Evolutionary conservation across 352 stramenopile species (phyloP).

Genomic region (Globisporangium orthogonon): DNA sequence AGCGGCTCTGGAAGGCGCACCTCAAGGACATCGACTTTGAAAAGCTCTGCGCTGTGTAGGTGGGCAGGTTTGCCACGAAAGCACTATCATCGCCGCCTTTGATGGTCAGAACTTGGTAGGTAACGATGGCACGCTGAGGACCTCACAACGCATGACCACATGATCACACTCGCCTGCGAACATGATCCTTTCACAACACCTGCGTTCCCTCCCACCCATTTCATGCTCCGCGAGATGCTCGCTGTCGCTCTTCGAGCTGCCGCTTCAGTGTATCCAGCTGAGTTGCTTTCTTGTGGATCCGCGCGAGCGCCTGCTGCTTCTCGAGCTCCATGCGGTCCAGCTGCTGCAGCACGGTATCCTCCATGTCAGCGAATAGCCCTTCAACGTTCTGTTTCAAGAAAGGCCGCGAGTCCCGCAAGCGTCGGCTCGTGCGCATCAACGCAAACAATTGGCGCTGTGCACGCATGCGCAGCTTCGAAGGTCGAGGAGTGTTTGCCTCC

Average conservation of each 20-base stretch:
- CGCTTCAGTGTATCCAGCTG: constrained; percentile 4
- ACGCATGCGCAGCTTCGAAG: not conserved
- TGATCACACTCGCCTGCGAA: no score
- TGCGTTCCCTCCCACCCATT: no score
- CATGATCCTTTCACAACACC: no score
- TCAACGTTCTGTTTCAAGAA: constrained; percentile 7
- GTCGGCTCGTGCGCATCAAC: constrained; percentile 4
- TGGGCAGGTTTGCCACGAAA: no score
- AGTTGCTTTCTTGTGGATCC: constrained; percentile 9
- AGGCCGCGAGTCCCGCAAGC: constrained; percentile 1
- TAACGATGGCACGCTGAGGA: no score
- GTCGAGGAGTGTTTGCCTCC: not conserved
- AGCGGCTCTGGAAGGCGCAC: constrained; percentile 14
- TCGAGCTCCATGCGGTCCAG: constrained; percentile 10
- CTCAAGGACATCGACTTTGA: constrained; percentile 15
- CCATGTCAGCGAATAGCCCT: constrained; percentile 8
- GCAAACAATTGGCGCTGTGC: constrained; percentile 2
- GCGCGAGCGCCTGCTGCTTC: constrained; percentile 5
- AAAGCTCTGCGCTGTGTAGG: constrained; percentile 2
- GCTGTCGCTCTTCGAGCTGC: constrained; percentile 4
- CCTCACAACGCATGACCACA: no score
- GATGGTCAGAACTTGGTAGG: no score
- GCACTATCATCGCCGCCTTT: no score
- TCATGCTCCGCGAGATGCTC: not conserved
- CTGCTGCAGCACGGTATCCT: constrained; percentile 6